A percentile compares a stretch with the other conserved stretches of the same genome.
Evolutionary conservation across 352 stramenopile genomes (phyloP).

Genomic region (Pythium utonaiense): DNA sequence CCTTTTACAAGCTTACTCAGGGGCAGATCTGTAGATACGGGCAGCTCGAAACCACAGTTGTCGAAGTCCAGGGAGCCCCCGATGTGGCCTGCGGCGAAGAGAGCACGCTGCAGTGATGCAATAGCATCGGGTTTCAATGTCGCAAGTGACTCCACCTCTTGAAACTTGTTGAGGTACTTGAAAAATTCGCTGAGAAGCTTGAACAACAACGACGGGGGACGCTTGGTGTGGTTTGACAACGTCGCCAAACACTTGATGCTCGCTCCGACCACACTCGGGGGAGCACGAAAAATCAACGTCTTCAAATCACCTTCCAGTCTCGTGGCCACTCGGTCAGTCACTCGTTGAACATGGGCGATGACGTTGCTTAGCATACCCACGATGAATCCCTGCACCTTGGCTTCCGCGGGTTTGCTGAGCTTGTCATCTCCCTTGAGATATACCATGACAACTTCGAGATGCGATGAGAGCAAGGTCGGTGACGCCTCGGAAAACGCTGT

Average conservation of each 20-base stretch:
- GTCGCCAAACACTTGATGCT: constrained; percentile 73
- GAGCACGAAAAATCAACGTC: constrained; percentile 48
- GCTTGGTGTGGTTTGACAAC: constrained; percentile 42
- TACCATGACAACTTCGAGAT: constrained; percentile 70
- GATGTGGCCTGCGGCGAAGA: constrained; percentile 72
- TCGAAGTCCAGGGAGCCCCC: constrained; percentile 68
- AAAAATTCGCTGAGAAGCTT: constrained; percentile 70
- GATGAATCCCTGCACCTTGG: constrained; percentile 56
- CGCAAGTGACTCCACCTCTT: constrained; percentile 28
- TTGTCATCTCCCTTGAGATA: constrained; percentile 66
- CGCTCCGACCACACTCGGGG: constrained; percentile 80
- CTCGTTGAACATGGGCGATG: constrained; percentile 46
- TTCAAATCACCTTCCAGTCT: constrained; percentile 65
- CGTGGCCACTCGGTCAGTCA: constrained; percentile 37
- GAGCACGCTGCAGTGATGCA: constrained; percentile 61
- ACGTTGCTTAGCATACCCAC: constrained; percentile 63
- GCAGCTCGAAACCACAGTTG: constrained; percentile 21
- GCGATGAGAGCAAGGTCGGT: constrained; percentile 46
- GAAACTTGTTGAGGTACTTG: constrained; percentile 51
- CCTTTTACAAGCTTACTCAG: constrained; percentile 41
- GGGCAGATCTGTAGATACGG: constrained; percentile 16
- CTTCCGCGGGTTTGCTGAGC: constrained; percentile 44
- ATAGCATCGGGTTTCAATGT: constrained; percentile 36
- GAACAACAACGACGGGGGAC: constrained; percentile 41
- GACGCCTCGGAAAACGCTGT: constrained; percentile 70